Percentiles rank a stretch among this genome's conserved stretches.
Conservation (phyloP, 441 rosid species). For the Euphorbia celastroides region DNA sequence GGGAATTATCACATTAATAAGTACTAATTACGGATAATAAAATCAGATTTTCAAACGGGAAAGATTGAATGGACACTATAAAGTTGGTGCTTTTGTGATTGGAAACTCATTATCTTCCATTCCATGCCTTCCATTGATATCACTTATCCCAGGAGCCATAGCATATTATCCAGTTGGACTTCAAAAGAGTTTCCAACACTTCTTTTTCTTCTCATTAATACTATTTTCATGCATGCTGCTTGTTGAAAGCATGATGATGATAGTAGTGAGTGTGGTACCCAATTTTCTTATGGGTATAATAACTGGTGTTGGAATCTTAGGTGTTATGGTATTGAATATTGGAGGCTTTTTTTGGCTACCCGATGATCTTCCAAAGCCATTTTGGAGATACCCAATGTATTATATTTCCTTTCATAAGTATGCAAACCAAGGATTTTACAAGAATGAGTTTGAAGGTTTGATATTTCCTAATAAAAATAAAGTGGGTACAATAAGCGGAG, state of each 20-base stretch:
- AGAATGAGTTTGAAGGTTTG: slow-evolving; percentile 50
- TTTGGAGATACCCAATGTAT: slow-evolving; percentile 52
- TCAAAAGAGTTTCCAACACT: slow-evolving; percentile 34
- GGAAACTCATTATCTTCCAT: slow-evolving; percentile 46
- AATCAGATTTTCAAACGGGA: slow-evolving; percentile 43
- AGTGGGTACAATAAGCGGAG: slow-evolving; percentile 22
- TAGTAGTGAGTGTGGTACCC: slow-evolving; percentile 47
- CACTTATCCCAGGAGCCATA: slow-evolving; percentile 44
- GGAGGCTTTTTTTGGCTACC: slow-evolving; percentile 57
- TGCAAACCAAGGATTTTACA: slow-evolving; percentile 48
- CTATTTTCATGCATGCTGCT: slow-evolving; percentile 37
- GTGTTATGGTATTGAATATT: slow-evolving; percentile 39
- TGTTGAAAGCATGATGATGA: slow-evolving; percentile 66
- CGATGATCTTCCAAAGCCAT: slow-evolving; percentile 36
- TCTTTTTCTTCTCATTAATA: slow-evolving; percentile 25
- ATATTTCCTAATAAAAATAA: slow-evolving; percentile 21
- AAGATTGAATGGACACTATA: slow-evolving; percentile 53
- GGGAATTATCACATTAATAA: neutral
- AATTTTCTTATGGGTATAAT: slow-evolving; percentile 55
- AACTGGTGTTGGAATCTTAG: slow-evolving; percentile 48
- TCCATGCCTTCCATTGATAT: slow-evolving; percentile 38
- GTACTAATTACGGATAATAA: neutral
- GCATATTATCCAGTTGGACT: slow-evolving; percentile 43
- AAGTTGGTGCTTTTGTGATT: slow-evolving; percentile 35
- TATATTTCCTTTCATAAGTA: slow-evolving; percentile 51